Conservation (phyloP, 306 rosid species). For the Glycine latifolia region DNA sequence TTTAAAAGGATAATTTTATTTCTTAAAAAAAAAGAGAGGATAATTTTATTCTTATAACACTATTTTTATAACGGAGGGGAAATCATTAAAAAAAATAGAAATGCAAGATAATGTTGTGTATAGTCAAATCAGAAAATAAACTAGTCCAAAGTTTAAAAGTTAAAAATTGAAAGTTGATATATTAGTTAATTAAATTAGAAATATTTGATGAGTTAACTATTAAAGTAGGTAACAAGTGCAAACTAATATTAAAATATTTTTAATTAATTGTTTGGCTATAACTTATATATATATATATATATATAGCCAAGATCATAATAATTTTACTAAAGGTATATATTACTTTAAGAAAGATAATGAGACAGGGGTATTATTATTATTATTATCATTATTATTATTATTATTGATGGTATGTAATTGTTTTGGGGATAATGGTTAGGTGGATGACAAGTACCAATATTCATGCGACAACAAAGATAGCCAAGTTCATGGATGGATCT, state of each 20-base stretch:
- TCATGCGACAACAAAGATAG: constrained; percentile 80
- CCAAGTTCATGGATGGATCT: constrained; percentile 89
- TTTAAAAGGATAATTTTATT: background rate
- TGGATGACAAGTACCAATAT: constrained; percentile 95
- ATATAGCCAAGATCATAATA: no score
- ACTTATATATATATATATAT: no score
- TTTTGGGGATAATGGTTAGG: constrained; percentile 46
- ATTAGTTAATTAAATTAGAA: background rate
- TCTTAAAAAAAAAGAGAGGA: background rate
- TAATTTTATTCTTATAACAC: background rate
- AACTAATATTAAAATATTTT: no score
- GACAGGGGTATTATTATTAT: no score
- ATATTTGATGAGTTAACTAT: no score
- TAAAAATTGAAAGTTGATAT: background rate
- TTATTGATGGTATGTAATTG: no score
- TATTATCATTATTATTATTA: no score
- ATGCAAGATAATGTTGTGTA: background rate
- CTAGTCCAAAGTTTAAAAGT: background rate
- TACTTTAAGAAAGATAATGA: no score
- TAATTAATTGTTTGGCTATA: no score
- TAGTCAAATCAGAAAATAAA: background rate
- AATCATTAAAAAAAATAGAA: background rate
- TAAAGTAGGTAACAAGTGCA: no score
- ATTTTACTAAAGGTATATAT: no score
- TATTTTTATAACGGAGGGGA: background rate